Evolutionary conservation across 108 stramenopile species (phyloP), one percentile per base, ranked within the genome.

Genomic region (Cyclotella distinguenda): DNA sequence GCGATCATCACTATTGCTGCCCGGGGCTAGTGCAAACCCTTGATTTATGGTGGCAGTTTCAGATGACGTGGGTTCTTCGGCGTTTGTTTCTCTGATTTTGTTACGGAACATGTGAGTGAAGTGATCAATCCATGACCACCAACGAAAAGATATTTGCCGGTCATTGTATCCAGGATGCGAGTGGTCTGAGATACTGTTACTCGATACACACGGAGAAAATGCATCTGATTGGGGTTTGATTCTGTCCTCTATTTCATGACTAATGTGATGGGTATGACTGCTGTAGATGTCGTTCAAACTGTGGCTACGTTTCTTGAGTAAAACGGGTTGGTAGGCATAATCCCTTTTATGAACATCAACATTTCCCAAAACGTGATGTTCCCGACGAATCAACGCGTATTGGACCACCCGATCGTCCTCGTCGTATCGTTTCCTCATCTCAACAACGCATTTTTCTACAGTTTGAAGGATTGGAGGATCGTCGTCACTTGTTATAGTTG

Each of bases 111-210:
- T 32, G 21, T 76, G 66, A 10, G 66, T 62, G 21, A 76, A 44
- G 22, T 76, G 74, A 9, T 53, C 47, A 8, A 76, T 54, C 74
- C 74, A 76, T 10, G 74, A 76, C 62, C 66, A 76, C 74, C 74
- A 76, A 33, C 74, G 66, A 43, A 63, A 76, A 5, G 74, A 76
- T 13, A 76, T 48, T 50, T 76, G 74, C 30, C 40, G 66, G 35
- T 68, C 74, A 32, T 45, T 53, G 26, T 53, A 33, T 3, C 2
- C 30, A 26, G 13, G 36, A 10, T 10, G 35, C 3, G 38, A 39
- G 16, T 31, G 35, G 26, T 27, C 42, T n/a, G 40, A 27, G 8
- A 33, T 30, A 43, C 27, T 42, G 43, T 59, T 27, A 28, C 40
- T 26, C 30, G 58, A 27, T 34, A 30, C 27, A 27, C 30, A 59